These are phyloP conservation scores for Fraxinus paxiana DNA, from an alignment of 305 asterid genomes.

Conservation along the genomic window DNA sequence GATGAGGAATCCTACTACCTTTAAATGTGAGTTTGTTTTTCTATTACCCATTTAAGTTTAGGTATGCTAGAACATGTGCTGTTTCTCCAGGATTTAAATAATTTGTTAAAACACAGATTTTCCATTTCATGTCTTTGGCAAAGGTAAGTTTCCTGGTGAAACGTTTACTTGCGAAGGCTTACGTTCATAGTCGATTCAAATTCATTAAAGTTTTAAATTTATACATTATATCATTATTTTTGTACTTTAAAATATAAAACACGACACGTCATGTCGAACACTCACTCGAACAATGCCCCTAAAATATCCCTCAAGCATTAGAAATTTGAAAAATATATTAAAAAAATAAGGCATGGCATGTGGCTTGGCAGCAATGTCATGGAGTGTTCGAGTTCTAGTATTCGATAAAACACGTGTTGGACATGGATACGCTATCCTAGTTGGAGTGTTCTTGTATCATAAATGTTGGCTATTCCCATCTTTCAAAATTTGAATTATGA, in stretches of 20 bases:
- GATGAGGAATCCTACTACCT: slow-evolving; percentile 59
- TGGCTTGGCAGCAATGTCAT: background rate
- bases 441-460: background rate
- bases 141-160: background rate
- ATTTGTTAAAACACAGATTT: background rate
- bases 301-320: background rate
- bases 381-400: background rate
- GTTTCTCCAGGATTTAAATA: background rate
- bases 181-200: background rate
- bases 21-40: slow-evolving; percentile 49
- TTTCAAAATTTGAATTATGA: background rate
- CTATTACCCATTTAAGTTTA: background rate
- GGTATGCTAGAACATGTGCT: background rate
- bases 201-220: background rate
- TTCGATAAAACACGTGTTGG: background rate
- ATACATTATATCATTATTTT: background rate
- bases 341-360: background rate
- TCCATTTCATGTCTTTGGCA: background rate
- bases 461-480: background rate
- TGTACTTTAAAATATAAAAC: background rate
- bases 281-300: background rate
- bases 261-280: background rate
- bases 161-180: background rate
- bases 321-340: background rate
- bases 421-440: background rate